These are phyloP conservation scores for Tephrocybe rancida DNA, from an alignment of 768 basidiomycete species.

Conservation along the genomic window DNA sequence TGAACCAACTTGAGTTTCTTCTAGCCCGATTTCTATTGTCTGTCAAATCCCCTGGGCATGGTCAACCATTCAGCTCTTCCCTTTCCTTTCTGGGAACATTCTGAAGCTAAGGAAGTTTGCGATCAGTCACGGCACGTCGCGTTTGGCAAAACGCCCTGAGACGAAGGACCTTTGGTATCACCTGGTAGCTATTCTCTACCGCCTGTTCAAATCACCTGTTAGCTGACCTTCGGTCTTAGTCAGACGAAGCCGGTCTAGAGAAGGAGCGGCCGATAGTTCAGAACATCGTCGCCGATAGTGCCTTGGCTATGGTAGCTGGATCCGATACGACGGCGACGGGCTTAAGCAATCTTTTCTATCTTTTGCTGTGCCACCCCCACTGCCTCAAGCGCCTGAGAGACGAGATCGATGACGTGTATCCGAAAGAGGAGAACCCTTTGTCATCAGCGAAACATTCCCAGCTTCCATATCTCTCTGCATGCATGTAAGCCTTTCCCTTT, in stretches of 20 bases:
- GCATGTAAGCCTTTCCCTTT: constrained; percentile 24
- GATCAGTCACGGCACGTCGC: constrained; percentile 17
- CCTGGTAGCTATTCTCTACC: constrained; percentile 30
- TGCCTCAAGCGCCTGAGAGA: constrained; percentile 35
- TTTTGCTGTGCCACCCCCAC: constrained; percentile 38
- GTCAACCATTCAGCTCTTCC: constrained; percentile 23
- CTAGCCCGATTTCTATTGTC: constrained; percentile 17
- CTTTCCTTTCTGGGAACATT: constrained; percentile 27
- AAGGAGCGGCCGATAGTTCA: constrained; percentile 19
- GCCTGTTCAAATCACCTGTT: neutral
- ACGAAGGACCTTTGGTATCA: constrained; percentile 42
- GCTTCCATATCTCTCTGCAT: constrained; percentile 29
- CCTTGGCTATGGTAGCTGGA: constrained; percentile 42
- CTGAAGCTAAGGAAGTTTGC: constrained; percentile 26
- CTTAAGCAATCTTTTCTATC: constrained; percentile 39
- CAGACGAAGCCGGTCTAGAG: constrained; percentile 25
- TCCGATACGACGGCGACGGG: constrained; percentile 49
- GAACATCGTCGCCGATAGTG: constrained; percentile 31
- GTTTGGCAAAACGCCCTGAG: constrained; percentile 21
- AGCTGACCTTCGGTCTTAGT: constrained; percentile 10
- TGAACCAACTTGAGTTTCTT: neutral
- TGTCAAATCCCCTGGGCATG: constrained; percentile 28
- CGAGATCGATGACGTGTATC: constrained; percentile 40
- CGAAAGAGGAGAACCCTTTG: constrained; percentile 23
- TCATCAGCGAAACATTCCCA: constrained; percentile 24